A percentile compares a stretch with the other conserved stretches of the same genome.
Conservation (phyloP, 2,329 filamentous ascomycete species). For the Fusarium sp. region DNA sequence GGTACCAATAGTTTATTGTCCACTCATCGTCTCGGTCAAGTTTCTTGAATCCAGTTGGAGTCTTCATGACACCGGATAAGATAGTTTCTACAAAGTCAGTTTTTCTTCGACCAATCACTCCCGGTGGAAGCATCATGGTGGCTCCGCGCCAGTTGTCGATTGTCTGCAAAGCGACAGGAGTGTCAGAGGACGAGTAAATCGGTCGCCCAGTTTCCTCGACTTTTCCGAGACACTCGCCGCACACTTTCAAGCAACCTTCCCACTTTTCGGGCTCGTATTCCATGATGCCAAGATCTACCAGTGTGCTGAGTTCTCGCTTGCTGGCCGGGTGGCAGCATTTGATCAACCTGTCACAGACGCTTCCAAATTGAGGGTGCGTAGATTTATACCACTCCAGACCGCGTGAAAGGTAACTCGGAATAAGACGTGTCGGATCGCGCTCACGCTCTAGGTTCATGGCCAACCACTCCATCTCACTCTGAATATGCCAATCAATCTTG, state of each 20-base stretch:
- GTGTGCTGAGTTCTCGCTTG: too few relatives aligned
- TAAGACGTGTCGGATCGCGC: not conserved
- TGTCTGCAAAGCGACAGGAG: too few relatives aligned
- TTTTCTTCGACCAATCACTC: not conserved
- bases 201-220: too few relatives aligned
- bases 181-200: too few relatives aligned
- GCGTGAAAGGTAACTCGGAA: not conserved
- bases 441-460: not conserved
- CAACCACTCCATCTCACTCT: not conserved
- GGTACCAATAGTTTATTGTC: not conserved
- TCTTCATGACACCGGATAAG: not conserved
- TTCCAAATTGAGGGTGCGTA: not conserved
- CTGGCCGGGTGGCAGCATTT: too few relatives aligned
- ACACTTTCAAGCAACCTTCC: too few relatives aligned
- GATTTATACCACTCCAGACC: not conserved
- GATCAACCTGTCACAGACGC: not conserved
- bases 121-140: too few relatives aligned
- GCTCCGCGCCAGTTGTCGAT: not conserved
- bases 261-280: too few relatives aligned
- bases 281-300: too few relatives aligned
- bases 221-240: too few relatives aligned
- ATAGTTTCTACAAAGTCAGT: not conserved
- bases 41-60: not conserved
- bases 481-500: not conserved
- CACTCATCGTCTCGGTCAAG: not conserved